Conservation (phyloP, 768 basidiomycete species). For the Russula earlei region DNA sequence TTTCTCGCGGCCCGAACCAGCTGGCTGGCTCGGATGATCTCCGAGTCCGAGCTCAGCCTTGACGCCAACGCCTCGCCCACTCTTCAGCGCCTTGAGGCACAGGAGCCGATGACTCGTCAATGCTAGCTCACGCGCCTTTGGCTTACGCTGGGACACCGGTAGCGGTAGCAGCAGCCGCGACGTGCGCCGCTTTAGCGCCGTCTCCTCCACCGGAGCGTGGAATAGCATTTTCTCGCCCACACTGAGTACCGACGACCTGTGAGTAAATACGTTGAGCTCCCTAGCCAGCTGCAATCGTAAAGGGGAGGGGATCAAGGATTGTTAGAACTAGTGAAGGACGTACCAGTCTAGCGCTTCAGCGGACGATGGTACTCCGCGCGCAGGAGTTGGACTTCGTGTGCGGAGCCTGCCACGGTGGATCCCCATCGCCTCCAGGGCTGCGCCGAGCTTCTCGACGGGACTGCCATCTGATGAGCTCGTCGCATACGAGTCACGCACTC, state of each 20-base stretch:
- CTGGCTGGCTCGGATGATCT: background rate
- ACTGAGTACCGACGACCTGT: conserved; percentile 32
- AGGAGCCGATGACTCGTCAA: conserved; percentile 48
- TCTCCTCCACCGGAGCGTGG: conserved; percentile 44
- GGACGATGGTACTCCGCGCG: conserved; percentile 20
- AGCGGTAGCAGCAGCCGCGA: conserved; percentile 43
- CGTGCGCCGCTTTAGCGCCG: conserved; percentile 45
- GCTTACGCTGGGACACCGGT: conserved; percentile 38
- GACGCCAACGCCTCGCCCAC: conserved; percentile 32
- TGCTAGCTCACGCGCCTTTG: conserved; percentile 46
- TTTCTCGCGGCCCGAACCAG: conserved; percentile 38
- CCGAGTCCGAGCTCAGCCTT: conserved; percentile 45
- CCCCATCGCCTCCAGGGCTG: conserved; percentile 28
- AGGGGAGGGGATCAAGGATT: background rate
- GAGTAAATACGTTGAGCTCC: background rate
- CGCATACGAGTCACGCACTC: conserved; percentile 26
- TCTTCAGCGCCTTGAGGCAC: conserved; percentile 43
- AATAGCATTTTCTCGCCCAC: conserved; percentile 42
- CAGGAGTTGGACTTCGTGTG: conserved; percentile 44
- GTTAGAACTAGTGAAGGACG: conserved; percentile 19
- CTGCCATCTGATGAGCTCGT: conserved; percentile 44
- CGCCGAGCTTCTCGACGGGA: conserved; percentile 31
- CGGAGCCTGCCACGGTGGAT: conserved; percentile 44
- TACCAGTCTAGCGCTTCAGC: conserved; percentile 36
- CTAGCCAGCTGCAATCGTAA: background rate